A percentile compares a stretch with the other conserved stretches of the same genome.
These are phyloP conservation scores for Penicillium brevicompactum DNA, from an alignment of 2,329 filamentous ascomycete species.

Conservation along the genomic window DNA sequence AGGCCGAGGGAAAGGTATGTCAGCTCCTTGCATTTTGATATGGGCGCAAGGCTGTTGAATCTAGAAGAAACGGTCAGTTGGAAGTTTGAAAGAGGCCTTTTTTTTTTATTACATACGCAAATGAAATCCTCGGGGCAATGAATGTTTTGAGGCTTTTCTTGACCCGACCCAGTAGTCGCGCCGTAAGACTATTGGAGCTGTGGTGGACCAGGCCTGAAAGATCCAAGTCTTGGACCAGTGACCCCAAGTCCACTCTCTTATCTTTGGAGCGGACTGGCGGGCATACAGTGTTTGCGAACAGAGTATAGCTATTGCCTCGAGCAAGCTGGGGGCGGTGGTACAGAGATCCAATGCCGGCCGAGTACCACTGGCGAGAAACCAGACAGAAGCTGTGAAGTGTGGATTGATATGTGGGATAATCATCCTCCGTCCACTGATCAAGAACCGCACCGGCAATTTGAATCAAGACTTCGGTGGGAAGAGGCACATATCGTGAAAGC, in stretches of 20 bases:
- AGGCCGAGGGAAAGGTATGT: conserved; percentile 55
- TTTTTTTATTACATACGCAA: conserved; percentile 47
- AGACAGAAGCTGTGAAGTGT: conserved; percentile 56
- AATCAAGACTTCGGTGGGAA: conserved; percentile 5
- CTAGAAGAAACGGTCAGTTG: conserved; percentile 20
- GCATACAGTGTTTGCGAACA: conserved; percentile 58
- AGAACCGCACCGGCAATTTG: neutral
- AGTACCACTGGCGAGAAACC: conserved; percentile 60
- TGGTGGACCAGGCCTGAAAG: conserved; percentile 61
- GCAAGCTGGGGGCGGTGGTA: conserved; percentile 56
- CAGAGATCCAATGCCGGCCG: conserved; percentile 52
- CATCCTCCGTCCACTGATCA: neutral
- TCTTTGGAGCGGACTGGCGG: conserved; percentile 48
- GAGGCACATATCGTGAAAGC: conserved; percentile 2
- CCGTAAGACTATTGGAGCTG: conserved; percentile 59
- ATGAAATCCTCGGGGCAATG: conserved; percentile 59
- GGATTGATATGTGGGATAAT: conserved; percentile 35
- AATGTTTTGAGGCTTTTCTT: conserved; percentile 57
- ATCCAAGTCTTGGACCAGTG: conserved; percentile 56
- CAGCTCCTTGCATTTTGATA: conserved; percentile 58
- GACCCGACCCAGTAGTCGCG: conserved; percentile 57
- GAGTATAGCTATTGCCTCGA: conserved; percentile 53
- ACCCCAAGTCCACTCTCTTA: conserved; percentile 49
- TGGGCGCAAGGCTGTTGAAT: conserved; percentile 57
- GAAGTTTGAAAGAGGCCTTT: neutral